These are phyloP conservation scores for Saccharomycopsis sp. DNA, from an alignment of 805 yeast genomes.

Conservation along the genomic window DNA sequence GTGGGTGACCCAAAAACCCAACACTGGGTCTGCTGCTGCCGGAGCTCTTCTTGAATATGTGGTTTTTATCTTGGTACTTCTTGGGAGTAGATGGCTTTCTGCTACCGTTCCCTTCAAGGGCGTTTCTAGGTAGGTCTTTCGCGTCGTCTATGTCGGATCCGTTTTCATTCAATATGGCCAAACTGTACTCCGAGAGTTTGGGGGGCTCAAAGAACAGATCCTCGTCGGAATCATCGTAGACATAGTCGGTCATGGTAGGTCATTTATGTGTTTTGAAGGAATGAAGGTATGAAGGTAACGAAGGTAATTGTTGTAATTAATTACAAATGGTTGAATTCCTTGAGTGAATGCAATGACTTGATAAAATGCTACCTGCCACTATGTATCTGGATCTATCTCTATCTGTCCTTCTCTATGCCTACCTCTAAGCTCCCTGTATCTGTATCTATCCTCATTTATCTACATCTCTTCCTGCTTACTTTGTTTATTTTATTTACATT, in stretches of 20 bases:
- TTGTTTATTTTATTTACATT: no score
- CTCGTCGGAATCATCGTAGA: conserved; percentile 20
- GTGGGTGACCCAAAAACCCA: conserved; percentile 17
- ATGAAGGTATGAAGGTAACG: no score
- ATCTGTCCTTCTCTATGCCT: no score
- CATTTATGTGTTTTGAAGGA: background rate
- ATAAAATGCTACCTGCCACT: no score
- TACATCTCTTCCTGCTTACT: no score
- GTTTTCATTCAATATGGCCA: conserved; percentile 16
- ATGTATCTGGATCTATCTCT: no score
- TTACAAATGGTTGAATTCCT: no score
- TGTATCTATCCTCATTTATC: no score
- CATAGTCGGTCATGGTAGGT: background rate
- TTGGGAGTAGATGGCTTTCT: background rate
- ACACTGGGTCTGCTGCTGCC: conserved; percentile 3
- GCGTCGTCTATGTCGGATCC: background rate
- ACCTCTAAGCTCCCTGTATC: no score
- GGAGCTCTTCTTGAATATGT: background rate
- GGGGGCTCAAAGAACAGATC: conserved; percentile 23
- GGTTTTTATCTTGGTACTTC: background rate
- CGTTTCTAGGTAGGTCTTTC: no score
- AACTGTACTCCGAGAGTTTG: conserved; percentile 16
- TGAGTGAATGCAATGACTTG: no score
- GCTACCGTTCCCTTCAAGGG: conserved; percentile 6
- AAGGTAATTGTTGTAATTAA: no score